A percentile compares a stretch with the other conserved stretches of the same genome.
Evolutionary conservation across 139 green algal species (phyloP).

Genomic region (Ettlia oleoabundans): DNA sequence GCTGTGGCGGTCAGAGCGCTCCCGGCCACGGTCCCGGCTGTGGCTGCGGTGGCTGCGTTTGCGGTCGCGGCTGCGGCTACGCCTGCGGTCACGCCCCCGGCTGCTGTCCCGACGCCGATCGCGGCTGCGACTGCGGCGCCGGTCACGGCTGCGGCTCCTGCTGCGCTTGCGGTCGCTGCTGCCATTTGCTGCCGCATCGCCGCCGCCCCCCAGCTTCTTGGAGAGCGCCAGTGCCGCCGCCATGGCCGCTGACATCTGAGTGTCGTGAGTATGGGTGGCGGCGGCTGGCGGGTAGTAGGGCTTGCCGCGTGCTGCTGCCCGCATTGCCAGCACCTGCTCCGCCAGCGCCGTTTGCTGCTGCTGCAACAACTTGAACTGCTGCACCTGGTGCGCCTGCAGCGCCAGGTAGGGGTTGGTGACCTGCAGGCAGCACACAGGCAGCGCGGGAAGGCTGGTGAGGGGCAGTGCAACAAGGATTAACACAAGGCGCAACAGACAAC

Average conservation of each 20-base stretch:
- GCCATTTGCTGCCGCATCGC: neutral
- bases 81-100: neutral
- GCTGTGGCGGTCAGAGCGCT: neutral
- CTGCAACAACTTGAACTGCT: conserved; percentile 60
- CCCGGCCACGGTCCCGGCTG: neutral
- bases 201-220: conserved; percentile 43
- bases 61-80: conserved; percentile 7
- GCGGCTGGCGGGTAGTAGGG: neutral
- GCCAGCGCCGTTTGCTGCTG: conserved; percentile 57
- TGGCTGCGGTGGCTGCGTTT: conserved; percentile 1
- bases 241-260: conserved; percentile 57
- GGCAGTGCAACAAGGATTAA: neutral
- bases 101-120: neutral
- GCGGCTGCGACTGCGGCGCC: conserved; percentile 10
- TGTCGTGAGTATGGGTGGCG: neutral
- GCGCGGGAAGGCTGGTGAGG: neutral
- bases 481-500: too few relatives aligned
- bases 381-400: conserved; percentile 67
- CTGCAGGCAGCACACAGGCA: neutral
- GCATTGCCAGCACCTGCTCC: conserved; percentile 50
- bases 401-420: conserved; percentile 56
- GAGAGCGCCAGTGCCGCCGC: conserved; percentile 57
- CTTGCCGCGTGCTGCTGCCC: conserved; percentile 21
- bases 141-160: neutral
- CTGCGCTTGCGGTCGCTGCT: conserved; percentile 24